phyloP scores from a whole-genome alignment of 2,329 filamentous ascomycete genomes.

The Neopestalotiopsis sp. region DNA sequence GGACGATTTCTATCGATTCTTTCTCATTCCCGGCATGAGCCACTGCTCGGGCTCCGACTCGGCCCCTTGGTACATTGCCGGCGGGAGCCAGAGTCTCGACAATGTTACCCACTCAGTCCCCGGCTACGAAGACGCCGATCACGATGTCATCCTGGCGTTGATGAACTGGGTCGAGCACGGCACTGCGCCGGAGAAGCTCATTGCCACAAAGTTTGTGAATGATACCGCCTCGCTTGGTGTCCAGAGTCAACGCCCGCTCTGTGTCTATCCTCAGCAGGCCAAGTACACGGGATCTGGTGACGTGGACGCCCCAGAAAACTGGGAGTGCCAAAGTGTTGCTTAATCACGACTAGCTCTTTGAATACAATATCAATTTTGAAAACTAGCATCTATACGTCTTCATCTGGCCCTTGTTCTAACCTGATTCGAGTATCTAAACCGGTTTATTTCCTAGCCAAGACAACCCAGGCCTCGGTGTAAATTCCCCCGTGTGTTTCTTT shows the following conservation, averaged over 20 bases:
- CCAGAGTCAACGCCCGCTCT: slow-evolving; percentile 33
- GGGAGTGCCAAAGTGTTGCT: slow-evolving; percentile 27
- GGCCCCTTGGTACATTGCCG: slow-evolving; percentile 40
- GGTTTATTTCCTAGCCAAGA: slow-evolving; percentile 27
- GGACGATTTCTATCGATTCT: slow-evolving; percentile 54
- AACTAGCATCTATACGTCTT: not conserved
- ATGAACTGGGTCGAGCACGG: slow-evolving; percentile 44
- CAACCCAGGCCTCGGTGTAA: slow-evolving; percentile 28
- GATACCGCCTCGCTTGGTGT: slow-evolving; percentile 28
- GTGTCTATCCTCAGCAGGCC: slow-evolving; percentile 33
- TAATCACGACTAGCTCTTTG: not conserved
- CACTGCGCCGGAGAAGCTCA: slow-evolving; percentile 29
- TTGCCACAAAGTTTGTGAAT: slow-evolving; percentile 35
- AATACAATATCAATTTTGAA: not conserved
- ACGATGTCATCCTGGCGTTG: slow-evolving; percentile 42
- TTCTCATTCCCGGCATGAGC: slow-evolving; percentile 54
- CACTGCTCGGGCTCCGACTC: slow-evolving; percentile 43
- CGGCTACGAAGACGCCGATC: slow-evolving; percentile 38
- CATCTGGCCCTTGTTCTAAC: no score
- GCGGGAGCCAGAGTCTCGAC: slow-evolving; percentile 32
- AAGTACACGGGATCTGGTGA: slow-evolving; percentile 31
- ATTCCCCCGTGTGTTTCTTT: slow-evolving; percentile 27
- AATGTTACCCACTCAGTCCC: slow-evolving; percentile 38
- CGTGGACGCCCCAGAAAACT: slow-evolving; percentile 27
- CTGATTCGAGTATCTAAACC: not conserved